Percentiles rank a stretch among this genome's conserved stretches.
Evolutionary conservation across 2,329 filamentous ascomycete species (phyloP).

Genomic region (Dendryphion nanum): DNA sequence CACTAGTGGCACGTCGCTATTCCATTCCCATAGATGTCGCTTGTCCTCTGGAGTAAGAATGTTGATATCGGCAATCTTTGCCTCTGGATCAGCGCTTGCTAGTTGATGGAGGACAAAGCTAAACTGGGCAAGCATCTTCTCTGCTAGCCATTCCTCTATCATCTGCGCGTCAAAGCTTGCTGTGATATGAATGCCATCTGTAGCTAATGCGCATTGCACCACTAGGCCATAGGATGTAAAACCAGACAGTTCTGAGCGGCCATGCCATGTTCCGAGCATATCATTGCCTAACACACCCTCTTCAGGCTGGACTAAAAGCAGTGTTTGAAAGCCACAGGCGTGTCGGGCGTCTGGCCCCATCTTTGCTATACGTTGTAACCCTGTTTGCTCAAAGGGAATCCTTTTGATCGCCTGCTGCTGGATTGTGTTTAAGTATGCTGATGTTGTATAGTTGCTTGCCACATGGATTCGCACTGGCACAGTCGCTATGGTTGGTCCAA

Average conservation of each 20-base stretch:
- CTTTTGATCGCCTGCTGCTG: background rate
- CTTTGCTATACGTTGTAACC: constrained; percentile 14
- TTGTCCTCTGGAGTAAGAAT: background rate
- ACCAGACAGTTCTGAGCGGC: no score
- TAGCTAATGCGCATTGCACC: no score
- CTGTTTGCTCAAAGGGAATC: constrained; percentile 23
- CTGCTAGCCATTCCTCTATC: background rate
- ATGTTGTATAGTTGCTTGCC: background rate
- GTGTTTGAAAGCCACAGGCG: background rate
- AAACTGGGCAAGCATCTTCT: constrained; percentile 11
- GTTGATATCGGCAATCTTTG: background rate
- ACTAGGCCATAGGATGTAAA: no score
- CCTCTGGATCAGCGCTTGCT: background rate
- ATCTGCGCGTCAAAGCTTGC: background rate
- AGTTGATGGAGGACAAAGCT: background rate
- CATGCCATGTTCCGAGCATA: no score
- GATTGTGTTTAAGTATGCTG: background rate
- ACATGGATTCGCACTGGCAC: constrained; percentile 13
- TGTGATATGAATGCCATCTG: no score
- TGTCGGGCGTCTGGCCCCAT: background rate
- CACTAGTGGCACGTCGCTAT: constrained; percentile 1
- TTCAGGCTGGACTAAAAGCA: background rate
- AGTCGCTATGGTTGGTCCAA: constrained; percentile 25
- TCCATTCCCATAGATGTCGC: constrained; percentile 6
- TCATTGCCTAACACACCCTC: no score